Percentiles rank a stretch among this genome's conserved stretches.
phyloP scores from a whole-genome alignment of 495 filamentous ascomycete species.

The Tricharina praecox region DNA sequence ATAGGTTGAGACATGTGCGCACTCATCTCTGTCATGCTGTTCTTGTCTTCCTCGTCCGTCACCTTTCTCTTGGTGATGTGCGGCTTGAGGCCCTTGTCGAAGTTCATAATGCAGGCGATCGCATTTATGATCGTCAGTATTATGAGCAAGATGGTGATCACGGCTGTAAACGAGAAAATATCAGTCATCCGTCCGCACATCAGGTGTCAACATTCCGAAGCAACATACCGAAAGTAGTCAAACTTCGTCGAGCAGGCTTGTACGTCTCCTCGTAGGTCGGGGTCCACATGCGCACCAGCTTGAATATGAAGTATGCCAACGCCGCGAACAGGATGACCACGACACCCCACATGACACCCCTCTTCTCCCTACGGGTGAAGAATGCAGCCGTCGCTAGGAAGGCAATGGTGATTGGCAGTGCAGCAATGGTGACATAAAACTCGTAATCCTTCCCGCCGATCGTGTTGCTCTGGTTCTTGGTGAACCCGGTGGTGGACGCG shows the following conservation, averaged over 20 bases:
- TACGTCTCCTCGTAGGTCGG: conserved; percentile 39
- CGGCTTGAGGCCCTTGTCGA: conserved; percentile 74
- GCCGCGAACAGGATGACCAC: conserved; percentile 80
- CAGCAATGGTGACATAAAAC: conserved; percentile 70
- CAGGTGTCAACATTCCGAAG: background rate
- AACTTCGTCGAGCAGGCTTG: conserved; percentile 51
- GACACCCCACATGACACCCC: conserved; percentile 54
- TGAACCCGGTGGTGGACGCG: conserved; percentile 34
- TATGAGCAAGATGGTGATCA: conserved; percentile 79
- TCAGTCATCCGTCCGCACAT: conserved; percentile 5
- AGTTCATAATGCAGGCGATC: conserved; percentile 73
- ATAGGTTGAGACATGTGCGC: conserved; percentile 43
- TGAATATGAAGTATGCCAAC: conserved; percentile 94
- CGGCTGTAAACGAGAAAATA: conserved; percentile 38
- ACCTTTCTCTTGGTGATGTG: conserved; percentile 55
- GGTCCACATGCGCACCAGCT: conserved; percentile 87
- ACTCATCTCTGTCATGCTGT: conserved; percentile 52
- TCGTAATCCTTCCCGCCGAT: conserved; percentile 38
- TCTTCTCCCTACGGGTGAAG: conserved; percentile 67
- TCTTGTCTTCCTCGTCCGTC: conserved; percentile 50
- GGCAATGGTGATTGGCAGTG: conserved; percentile 74
- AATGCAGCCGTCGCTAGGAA: conserved; percentile 72
- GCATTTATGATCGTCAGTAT: conserved; percentile 79
- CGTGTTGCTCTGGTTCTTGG: background rate
- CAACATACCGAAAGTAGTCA: conserved; percentile 57